These are phyloP conservation scores for Globisporangium megalacanthum DNA, from an alignment of 352 stramenopile species.

Conservation along the genomic window DNA sequence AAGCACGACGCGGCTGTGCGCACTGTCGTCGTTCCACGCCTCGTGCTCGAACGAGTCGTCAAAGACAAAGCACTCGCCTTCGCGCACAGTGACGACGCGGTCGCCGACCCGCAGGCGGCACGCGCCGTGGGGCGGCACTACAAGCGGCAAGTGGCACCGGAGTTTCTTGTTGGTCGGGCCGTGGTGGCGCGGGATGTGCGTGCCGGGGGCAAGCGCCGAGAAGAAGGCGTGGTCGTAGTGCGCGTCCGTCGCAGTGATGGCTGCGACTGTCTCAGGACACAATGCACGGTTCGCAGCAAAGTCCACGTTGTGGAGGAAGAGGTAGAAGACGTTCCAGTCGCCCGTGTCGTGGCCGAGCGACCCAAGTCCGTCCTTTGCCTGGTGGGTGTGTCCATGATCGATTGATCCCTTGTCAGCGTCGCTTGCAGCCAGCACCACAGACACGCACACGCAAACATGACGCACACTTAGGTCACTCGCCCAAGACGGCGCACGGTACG, in stretches of 20 bases:
- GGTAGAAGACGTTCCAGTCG: conserved; percentile 88
- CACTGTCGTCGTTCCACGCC: conserved; percentile 93
- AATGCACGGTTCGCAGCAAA: conserved; percentile 59
- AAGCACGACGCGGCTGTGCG: conserved; percentile 84
- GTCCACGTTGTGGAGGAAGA: conserved; percentile 85
- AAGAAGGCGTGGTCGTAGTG: conserved; percentile 88
- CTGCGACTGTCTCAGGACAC: conserved; percentile 51
- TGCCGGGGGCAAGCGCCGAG: conserved; percentile 73
- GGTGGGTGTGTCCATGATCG: background rate
- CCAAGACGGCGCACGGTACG: conserved; percentile 71
- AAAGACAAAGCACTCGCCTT: conserved; percentile 95
- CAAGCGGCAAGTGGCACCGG: conserved; percentile 75
- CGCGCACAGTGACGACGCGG: conserved; percentile 57
- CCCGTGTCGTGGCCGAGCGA: conserved; percentile 72
- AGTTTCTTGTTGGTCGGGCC: conserved; percentile 92
- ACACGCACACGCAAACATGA: background rate
- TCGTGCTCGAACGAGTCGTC: conserved; percentile 99
- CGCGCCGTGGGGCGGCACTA: conserved; percentile 48
- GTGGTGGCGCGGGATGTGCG: conserved; percentile 79
- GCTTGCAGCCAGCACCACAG: too few relatives aligned
- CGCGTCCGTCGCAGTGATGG: conserved; percentile 52
- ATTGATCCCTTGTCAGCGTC: too few relatives aligned
- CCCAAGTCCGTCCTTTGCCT: conserved; percentile 67
- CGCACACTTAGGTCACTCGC: conserved; percentile 45
- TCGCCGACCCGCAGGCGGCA: conserved; percentile 72